phyloP scores from a whole-genome alignment of 805 yeast genomes.

The Tanozyma kutaoensis region DNA sequence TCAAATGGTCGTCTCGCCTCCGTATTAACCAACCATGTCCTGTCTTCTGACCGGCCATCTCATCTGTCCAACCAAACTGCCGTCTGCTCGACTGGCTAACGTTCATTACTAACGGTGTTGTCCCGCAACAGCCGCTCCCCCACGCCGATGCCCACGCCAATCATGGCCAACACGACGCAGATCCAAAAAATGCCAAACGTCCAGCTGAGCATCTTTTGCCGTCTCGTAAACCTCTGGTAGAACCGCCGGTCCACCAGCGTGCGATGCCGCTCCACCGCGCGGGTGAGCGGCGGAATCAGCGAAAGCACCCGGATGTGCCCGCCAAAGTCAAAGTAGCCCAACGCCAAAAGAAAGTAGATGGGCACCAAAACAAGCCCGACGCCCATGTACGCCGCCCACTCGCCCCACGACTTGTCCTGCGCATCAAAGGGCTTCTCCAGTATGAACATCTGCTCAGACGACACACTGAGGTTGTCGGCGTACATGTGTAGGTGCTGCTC shows the following conservation, averaged over 20 bases:
- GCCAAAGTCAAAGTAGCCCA: slow-evolving; percentile 21
- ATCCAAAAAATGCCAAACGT: slow-evolving; percentile 21
- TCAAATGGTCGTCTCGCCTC: too few relatives aligned
- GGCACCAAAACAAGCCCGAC: slow-evolving; percentile 24
- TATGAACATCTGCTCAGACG: too few relatives aligned
- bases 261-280: slow-evolving; percentile 1
- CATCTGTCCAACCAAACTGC: too few relatives aligned
- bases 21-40: too few relatives aligned
- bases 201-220: slow-evolving; percentile 19
- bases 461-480: too few relatives aligned
- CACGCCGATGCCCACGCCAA: slow-evolving; percentile 24
- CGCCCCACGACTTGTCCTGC: slow-evolving; percentile 6
- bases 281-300: too few relatives aligned
- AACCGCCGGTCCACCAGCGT: slow-evolving; percentile 3
- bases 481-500: too few relatives aligned
- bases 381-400: slow-evolving; percentile 14
- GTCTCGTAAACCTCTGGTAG: slow-evolving; percentile 3
- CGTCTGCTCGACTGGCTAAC: too few relatives aligned
- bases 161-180: slow-evolving; percentile 19
- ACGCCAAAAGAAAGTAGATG: slow-evolving; percentile 18
- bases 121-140: slow-evolving; percentile 4
- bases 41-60: too few relatives aligned
- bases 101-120: background rate
- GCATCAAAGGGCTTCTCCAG: too few relatives aligned
- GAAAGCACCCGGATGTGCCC: slow-evolving; percentile 7